phyloP scores from a whole-genome alignment of 192 early-diverging fungal species.

The Podila horticola region DNA sequence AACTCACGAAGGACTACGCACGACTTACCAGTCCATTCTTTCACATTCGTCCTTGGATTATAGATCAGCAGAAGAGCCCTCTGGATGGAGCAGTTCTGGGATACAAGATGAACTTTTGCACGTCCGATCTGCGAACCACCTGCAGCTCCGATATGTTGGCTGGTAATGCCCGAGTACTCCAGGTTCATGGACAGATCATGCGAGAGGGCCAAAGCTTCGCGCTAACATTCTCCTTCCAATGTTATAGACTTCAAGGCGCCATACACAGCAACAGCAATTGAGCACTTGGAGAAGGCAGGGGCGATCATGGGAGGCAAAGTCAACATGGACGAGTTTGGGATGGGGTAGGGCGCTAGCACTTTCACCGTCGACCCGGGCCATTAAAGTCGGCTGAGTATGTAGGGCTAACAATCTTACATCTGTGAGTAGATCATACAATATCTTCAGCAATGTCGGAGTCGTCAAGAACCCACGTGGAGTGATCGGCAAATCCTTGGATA shows the following conservation, averaged over 20 bases:
- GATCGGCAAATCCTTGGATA: constrained; percentile 1
- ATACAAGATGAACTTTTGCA: constrained; percentile 88
- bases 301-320: constrained; percentile 80
- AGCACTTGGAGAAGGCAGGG: constrained; percentile 67
- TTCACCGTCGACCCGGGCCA: neutral
- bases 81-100: constrained; percentile 76
- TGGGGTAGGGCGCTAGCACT: constrained; percentile 72
- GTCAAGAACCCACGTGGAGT: constrained; percentile 45
- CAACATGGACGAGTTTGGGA: constrained; percentile 98
- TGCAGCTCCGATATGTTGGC: constrained; percentile 81
- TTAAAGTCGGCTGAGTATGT: neutral
- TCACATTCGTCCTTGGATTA: neutral
- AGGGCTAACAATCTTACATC: constrained; percentile 55
- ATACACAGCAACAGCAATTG: constrained; percentile 78
- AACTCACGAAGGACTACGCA: neutral
- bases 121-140: constrained; percentile 66
- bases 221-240: neutral
- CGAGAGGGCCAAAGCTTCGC: too few species aligned
- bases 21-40: neutral
- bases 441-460: constrained; percentile 15
- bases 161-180: constrained; percentile 34
- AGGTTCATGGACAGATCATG: neutral
- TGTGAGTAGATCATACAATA: constrained; percentile 31
- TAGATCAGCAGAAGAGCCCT: constrained; percentile 43
- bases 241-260: constrained; percentile 72